Evolutionary conservation across 2,329 filamentous ascomycete genomes (phyloP).

Genomic region (Cordyceps tenuipes): DNA sequence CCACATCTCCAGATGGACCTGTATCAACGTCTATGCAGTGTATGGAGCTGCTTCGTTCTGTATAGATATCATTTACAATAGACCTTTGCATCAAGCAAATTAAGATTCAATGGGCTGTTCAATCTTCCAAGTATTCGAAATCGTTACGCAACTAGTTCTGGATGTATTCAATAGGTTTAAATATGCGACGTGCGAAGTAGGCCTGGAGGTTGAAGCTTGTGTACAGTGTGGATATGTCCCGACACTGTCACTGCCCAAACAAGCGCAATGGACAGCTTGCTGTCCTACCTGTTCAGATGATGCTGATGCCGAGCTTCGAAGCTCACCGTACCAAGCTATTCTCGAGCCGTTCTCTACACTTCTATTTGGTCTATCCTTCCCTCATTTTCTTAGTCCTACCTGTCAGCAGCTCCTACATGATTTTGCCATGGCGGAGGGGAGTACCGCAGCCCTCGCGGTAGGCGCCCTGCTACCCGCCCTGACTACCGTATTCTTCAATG

Average conservation of each 20-base stretch:
- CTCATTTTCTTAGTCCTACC: background rate
- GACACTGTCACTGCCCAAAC: background rate
- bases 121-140: too few relatives aligned
- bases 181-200: too few relatives aligned
- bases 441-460: background rate
- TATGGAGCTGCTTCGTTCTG: conserved; percentile 12
- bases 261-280: background rate
- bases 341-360: background rate
- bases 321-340: background rate
- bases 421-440: background rate
- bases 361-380: background rate
- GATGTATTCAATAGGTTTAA: background rate
- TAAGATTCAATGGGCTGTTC: background rate
- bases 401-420: background rate
- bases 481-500: conserved; percentile 10
- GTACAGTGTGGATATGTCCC: conserved; percentile 7
- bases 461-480: conserved; percentile 7
- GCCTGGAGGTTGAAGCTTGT: background rate
- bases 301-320: background rate
- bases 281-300: too few relatives aligned
- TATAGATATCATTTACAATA: conserved; percentile 13
- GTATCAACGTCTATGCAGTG: conserved; percentile 18
- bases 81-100: background rate
- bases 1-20: conserved; percentile 23
- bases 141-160: too few relatives aligned